Base-by-base conservation (phyloP, 257 asterid species). In the Schizonepeta tenuifolia region DNA sequence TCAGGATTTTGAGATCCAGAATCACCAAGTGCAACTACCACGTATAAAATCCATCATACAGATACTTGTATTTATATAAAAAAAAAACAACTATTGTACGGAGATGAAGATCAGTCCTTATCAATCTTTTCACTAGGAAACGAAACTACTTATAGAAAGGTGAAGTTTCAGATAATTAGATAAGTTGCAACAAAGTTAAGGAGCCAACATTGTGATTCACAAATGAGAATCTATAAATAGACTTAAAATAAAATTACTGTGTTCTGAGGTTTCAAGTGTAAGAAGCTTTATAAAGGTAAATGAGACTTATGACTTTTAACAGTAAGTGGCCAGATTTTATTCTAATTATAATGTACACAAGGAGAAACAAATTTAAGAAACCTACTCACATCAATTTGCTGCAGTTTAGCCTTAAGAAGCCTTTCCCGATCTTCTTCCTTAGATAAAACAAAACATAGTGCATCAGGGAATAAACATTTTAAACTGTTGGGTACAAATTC, bases 341-440 rank as follows among this genome's bases (percentile, higher is more conserved):
- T 67, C 60, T 57, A 46, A 66, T 22, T 40, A 61, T 72, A 3
- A 62, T 35, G 58, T 1, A 57, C 10, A 61, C 24, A 53, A 53
- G n/a, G 73, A 59, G 57, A n/a, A 74, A 53, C 1, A 44, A 50
- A 55, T 21, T 7, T n/a, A 41, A 58, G 24, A 70, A 71, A 35
- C 20, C 41, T 54, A 71, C 82, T 86, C 79, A 94, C 98, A 88
- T 94, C 99, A 81, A 94, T 94, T 67, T 92, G 99, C 69, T 86
- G 97, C 74, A 90, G 96, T 81, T 94, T 94, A 86, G 95, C 92
- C 89, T 88, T 92, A 50, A 89, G 90, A 77, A 94, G 96, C 89
- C 86, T 91, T 70, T 89, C 89, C 67, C 84, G 87, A 50, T 94
- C 99, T 84, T 94, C 97, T 77, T 87, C 95, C 99, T 94, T 64